These are phyloP conservation scores for Sparassis latifolia DNA, from an alignment of 1,284 basidiomycete species.

Conservation along the genomic window DNA sequence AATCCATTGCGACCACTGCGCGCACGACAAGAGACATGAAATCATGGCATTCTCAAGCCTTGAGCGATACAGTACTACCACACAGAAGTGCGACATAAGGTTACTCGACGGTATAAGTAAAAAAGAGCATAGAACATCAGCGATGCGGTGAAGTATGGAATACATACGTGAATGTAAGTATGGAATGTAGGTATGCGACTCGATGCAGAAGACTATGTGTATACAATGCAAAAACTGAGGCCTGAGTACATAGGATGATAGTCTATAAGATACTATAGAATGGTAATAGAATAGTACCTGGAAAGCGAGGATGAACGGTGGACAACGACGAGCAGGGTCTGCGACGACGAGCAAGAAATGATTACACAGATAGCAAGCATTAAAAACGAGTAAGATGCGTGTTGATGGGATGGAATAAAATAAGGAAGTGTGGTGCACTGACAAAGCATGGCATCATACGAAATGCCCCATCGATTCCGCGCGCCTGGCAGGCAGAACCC, in stretches of 20 bases:
- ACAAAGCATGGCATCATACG: conserved; percentile 10
- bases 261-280: conserved; percentile 7
- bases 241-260: neutral
- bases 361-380: conserved; percentile 15
- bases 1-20: too few species aligned
- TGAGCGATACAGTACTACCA: too few species aligned
- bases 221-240: too few species aligned
- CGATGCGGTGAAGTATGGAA: neutral
- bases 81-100: too few species aligned
- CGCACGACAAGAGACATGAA: too few species aligned
- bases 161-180: conserved; percentile 6
- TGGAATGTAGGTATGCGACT: conserved; percentile 3
- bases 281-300: neutral
- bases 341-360: conserved; percentile 10
- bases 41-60: too few species aligned
- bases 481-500: conserved; percentile 9
- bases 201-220: too few species aligned
- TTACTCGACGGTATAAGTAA: too few species aligned
- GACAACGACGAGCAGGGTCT: conserved; percentile 1
- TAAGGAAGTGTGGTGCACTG: conserved; percentile 12
- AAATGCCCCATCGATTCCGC: conserved; percentile 11
- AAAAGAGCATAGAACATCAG: neutral
- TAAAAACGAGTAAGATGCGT: conserved; percentile 20
- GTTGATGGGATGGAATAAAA: conserved; percentile 20
- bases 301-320: conserved; percentile 3